phyloP scores from a whole-genome alignment of 2,329 filamentous ascomycete species.

The Ophiostoma fasciatum region DNA sequence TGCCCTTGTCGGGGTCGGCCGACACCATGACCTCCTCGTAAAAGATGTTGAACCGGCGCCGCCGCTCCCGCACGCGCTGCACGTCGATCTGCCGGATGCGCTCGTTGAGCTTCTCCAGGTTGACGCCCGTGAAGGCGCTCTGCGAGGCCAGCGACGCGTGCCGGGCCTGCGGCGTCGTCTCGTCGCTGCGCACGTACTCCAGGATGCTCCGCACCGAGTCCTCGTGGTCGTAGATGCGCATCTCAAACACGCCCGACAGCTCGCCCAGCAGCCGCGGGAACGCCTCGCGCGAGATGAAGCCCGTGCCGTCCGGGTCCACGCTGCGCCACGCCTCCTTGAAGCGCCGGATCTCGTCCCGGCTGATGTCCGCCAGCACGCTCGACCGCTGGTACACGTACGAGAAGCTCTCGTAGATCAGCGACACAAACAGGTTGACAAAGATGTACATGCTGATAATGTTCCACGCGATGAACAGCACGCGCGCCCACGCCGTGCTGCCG shows the following conservation, averaged over 20 bases:
- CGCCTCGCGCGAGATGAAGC: constrained; percentile 77
- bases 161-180: constrained; percentile 22
- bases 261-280: constrained; percentile 84
- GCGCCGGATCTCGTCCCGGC: constrained; percentile 81
- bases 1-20: constrained; percentile 75
- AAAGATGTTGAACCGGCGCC: constrained; percentile 80
- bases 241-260: constrained; percentile 88
- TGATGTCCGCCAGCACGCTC: constrained; percentile 79
- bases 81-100: constrained; percentile 63
- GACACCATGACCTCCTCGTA: constrained; percentile 94
- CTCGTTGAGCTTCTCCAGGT: constrained; percentile 60
- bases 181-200: constrained; percentile 59
- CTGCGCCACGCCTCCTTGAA: constrained; percentile 99
- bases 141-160: constrained; percentile 39
- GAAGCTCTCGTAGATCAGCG: constrained; percentile 97
- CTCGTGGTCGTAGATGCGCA: constrained; percentile 88
- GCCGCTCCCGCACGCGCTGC: constrained; percentile 55
- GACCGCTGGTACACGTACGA: constrained; percentile 97
- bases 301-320: constrained; percentile 79
- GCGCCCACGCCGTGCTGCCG: constrained; percentile 78
- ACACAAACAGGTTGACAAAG: constrained; percentile 96
- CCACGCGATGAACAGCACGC: constrained; percentile 85
- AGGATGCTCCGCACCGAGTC: constrained; percentile 77
- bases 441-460: constrained; percentile 99
- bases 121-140: constrained; percentile 43